A percentile compares a stretch with the other conserved stretches of the same genome.
phyloP scores from a whole-genome alignment of 805 yeast genomes.

The Candida ovalis region DNA sequence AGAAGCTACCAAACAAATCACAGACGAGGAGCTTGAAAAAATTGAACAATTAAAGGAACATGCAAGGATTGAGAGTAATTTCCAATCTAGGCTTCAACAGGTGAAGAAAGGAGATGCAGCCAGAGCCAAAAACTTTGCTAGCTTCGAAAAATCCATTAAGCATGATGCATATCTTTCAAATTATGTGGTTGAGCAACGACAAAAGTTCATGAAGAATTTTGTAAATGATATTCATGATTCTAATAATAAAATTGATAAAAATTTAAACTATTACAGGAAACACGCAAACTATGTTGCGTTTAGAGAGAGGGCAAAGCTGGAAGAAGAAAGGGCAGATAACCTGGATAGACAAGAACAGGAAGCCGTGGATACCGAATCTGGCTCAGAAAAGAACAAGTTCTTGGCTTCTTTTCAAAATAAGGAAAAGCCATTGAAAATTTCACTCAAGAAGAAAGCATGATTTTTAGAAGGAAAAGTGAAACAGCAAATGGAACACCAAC shows the following conservation, averaged over 20 bases:
- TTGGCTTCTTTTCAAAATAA: conserved; percentile 14
- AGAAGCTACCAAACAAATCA: conserved; percentile 17
- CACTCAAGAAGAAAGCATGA: conserved; percentile 15
- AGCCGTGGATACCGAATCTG: conserved; percentile 17
- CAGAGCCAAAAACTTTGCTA: conserved; percentile 32
- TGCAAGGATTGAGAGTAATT: conserved; percentile 15
- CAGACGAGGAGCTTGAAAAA: conserved; percentile 23
- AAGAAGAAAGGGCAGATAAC: conserved; percentile 43
- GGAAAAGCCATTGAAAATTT: conserved; percentile 21
- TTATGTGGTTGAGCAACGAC: conserved; percentile 19
- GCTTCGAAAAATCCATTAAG: conserved; percentile 30
- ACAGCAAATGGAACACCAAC: too few species aligned
- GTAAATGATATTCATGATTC: conserved; percentile 21
- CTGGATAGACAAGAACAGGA: conserved; percentile 37
- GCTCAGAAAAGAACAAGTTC: conserved; percentile 13
- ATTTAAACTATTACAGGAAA: conserved; percentile 35
- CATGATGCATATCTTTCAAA: conserved; percentile 20
- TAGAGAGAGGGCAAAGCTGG: conserved; percentile 33
- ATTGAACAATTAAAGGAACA: conserved; percentile 19
- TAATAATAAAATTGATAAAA: conserved; percentile 32
- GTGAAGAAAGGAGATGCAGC: conserved; percentile 22
- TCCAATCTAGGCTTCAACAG: conserved; percentile 11
- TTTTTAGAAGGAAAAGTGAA: neutral
- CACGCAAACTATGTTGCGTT: conserved; percentile 41
- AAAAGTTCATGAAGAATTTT: conserved; percentile 27